Percentiles rank a stretch among this genome's conserved stretches.
phyloP scores from a whole-genome alignment of 306 rosid species.

The Malus domestica region DNA sequence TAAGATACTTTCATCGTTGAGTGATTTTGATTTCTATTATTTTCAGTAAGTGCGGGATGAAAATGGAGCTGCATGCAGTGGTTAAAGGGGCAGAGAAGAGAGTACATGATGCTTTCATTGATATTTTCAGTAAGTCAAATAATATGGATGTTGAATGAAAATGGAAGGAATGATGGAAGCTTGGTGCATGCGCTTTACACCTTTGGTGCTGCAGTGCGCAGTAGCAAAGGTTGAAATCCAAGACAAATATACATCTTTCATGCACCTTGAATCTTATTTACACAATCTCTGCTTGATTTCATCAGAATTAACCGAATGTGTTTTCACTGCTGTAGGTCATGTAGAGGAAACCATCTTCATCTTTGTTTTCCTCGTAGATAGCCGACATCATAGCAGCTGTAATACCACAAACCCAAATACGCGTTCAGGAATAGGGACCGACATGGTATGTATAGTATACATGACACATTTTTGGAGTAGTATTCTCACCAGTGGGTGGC shows the following conservation, averaged over 20 bases:
- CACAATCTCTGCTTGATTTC: slow-evolving; percentile 5
- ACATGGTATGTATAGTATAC: background rate
- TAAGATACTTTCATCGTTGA: too few species aligned
- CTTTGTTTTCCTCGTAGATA: slow-evolving; percentile 77
- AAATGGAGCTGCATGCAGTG: too few species aligned
- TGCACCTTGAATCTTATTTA: slow-evolving; percentile 10
- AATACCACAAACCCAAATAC: slow-evolving; percentile 18
- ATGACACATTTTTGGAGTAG: background rate
- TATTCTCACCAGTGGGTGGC: slow-evolving; percentile 70
- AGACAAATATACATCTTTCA: slow-evolving; percentile 22
- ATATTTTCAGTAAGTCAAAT: too few species aligned
- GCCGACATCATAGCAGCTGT: slow-evolving; percentile 93
- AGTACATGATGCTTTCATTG: too few species aligned
- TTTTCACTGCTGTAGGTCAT: slow-evolving; percentile 93
- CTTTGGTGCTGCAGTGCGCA: background rate
- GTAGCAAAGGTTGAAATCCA: slow-evolving; percentile 8
- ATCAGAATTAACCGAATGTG: slow-evolving; percentile 52
- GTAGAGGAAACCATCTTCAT: slow-evolving; percentile 82
- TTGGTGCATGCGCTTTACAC: too few species aligned
- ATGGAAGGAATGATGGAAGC: background rate
- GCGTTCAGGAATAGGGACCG: background rate
- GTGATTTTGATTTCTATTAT: too few species aligned
- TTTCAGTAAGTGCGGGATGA: too few species aligned
- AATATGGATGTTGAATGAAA: too few species aligned
- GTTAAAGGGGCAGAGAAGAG: too few species aligned